phyloP scores from a whole-genome alignment of 2,329 filamentous ascomycete genomes.

The Cercospora zeina region DNA sequence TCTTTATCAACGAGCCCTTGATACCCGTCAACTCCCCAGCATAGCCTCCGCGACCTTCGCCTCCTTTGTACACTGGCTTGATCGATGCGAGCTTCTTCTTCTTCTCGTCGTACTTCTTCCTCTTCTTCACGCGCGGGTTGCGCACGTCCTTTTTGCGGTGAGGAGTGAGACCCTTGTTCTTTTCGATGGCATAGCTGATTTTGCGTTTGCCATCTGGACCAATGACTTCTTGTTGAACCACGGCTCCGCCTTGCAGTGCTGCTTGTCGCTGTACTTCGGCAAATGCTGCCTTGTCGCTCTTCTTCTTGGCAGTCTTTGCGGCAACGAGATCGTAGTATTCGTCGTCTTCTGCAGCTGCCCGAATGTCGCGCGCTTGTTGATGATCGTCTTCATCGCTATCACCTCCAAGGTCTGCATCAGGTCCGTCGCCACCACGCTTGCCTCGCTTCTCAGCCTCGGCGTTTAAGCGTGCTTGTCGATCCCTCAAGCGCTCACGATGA shows the following conservation, averaged over 20 bases:
- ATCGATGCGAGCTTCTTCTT: conserved; percentile 94
- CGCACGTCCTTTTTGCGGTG: conserved; percentile 90
- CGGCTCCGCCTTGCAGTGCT: conserved; percentile 58
- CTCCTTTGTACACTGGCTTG: conserved; percentile 81
- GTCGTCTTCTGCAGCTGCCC: conserved; percentile 56
- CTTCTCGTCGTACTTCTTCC: conserved; percentile 92
- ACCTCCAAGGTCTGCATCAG: conserved; percentile 68
- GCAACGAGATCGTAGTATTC: conserved; percentile 92
- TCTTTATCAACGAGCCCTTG: conserved; percentile 90
- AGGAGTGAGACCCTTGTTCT: conserved; percentile 93
- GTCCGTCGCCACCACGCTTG: conserved; percentile 57
- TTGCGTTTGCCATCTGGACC: conserved; percentile 85
- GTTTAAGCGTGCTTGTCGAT: conserved; percentile 82
- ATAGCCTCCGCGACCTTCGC: conserved; percentile 81
- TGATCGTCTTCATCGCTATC: conserved; percentile 67
- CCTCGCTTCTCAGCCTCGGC: conserved; percentile 85
- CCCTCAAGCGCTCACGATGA: conserved; percentile 81
- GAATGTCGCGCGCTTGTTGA: conserved; percentile 54
- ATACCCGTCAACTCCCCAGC: conserved; percentile 92
- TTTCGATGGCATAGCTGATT: conserved; percentile 90
- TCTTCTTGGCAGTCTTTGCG: conserved; percentile 62
- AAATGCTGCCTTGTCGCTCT: conserved; percentile 71
- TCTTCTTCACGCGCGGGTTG: conserved; percentile 97
- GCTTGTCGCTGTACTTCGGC: conserved; percentile 59
- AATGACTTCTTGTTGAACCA: conserved; percentile 67